phyloP scores from a whole-genome alignment of 306 rosid genomes.

The Argentina anserina region DNA sequence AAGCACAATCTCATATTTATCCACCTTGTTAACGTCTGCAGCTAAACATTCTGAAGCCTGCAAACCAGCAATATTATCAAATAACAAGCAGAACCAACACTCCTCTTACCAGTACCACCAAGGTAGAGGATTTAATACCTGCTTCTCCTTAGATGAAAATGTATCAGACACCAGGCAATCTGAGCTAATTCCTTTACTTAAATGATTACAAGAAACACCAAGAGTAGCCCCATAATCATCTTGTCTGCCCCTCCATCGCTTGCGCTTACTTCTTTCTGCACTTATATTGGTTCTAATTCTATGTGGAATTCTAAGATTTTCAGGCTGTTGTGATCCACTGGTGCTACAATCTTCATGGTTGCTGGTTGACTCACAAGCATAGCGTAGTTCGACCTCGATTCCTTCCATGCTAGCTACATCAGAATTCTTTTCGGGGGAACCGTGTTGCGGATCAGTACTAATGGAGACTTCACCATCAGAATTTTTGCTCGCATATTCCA shows the following conservation, averaged over 20 bases:
- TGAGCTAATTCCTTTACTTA: constrained; percentile 48
- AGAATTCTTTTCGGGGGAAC: constrained; percentile 76
- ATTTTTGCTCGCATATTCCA: constrained; percentile 58
- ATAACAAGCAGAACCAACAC: not conserved
- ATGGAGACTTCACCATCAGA: constrained; percentile 84
- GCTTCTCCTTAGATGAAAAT: constrained; percentile 48
- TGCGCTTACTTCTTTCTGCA: constrained; percentile 85
- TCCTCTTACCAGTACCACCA: not conserved
- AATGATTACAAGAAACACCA: constrained; percentile 46
- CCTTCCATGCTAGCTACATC: constrained; percentile 65
- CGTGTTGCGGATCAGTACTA: constrained; percentile 45
- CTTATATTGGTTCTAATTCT: constrained; percentile 51
- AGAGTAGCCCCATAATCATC: constrained; percentile 49
- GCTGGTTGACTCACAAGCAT: constrained; percentile 49
- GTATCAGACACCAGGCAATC: constrained; percentile 29
- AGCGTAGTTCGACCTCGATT: constrained; percentile 65
- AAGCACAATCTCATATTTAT: constrained; percentile 73
- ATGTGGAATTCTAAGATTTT: constrained; percentile 50
- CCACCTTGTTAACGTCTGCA: constrained; percentile 45
- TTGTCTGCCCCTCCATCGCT: constrained; percentile 92
- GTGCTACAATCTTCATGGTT: constrained; percentile 91
- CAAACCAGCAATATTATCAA: constrained; percentile 13
- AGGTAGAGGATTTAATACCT: constrained; percentile 55
- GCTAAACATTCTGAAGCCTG: constrained; percentile 62
- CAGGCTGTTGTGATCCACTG: constrained; percentile 67